phyloP scores from a whole-genome alignment of 2,329 filamentous ascomycete genomes.

The Cryphonectria japonica region DNA sequence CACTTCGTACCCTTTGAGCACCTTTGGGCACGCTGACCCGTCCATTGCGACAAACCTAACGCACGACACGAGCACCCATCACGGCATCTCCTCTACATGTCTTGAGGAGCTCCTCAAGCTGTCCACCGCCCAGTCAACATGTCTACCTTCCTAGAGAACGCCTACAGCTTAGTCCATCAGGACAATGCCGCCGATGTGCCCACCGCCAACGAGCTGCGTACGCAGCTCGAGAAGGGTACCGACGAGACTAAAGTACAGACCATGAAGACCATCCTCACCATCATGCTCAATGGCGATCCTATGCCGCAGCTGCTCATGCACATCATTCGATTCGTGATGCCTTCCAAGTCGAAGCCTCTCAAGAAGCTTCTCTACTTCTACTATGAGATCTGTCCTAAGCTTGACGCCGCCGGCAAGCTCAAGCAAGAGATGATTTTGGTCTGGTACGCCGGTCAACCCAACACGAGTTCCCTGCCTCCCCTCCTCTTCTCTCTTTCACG shows the following conservation, averaged over 20 bases:
- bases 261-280: constrained; percentile 92
- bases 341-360: constrained; percentile 90
- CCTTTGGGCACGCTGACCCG: neutral
- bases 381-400: constrained; percentile 98
- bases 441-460: constrained; percentile 63
- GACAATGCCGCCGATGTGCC: constrained; percentile 96
- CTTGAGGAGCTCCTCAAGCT: constrained; percentile 26
- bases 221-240: constrained; percentile 89
- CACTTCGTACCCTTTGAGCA: neutral
- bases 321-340: constrained; percentile 99
- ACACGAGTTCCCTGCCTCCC: neutral
- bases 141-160: constrained; percentile 91
- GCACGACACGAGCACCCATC: neutral
- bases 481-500: neutral
- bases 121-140: constrained; percentile 59
- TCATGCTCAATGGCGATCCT: constrained; percentile 97
- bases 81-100: constrained; percentile 12
- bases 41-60: constrained; percentile 1
- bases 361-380: constrained; percentile 99
- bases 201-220: constrained; percentile 86
- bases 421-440: constrained; percentile 99
- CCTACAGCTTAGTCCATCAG: constrained; percentile 96
- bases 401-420: constrained; percentile 87
- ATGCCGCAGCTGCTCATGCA: constrained; percentile 98
- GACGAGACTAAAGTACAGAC: constrained; percentile 93